Percentiles rank a stretch among this genome's conserved stretches.
Conservation (phyloP, 441 rosid genomes). For the Populus hybrid region DNA sequence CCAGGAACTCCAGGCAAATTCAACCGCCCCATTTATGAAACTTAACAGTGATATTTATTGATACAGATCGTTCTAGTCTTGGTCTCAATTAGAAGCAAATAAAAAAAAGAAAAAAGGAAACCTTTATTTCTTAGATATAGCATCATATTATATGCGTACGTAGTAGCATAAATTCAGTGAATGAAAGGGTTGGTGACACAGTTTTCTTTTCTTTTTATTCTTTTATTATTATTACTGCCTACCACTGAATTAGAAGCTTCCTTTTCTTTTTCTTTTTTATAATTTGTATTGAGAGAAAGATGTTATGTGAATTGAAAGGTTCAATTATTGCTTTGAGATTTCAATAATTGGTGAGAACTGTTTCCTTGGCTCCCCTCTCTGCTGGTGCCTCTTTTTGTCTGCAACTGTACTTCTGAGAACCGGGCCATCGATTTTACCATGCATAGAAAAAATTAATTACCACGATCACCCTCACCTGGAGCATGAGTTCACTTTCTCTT, state of each 20-base stretch:
- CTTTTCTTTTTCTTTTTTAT: background rate
- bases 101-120: background rate
- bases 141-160: too few relatives aligned
- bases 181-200: too few relatives aligned
- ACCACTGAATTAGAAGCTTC: background rate
- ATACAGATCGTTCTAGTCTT: background rate
- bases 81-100: too few relatives aligned
- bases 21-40: background rate
- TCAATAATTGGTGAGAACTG: constrained; percentile 39
- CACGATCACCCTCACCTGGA: background rate
- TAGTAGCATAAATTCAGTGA: too few relatives aligned
- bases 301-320: constrained; percentile 18
- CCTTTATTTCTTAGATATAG: too few relatives aligned
- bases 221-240: too few relatives aligned
- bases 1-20: constrained; percentile 78
- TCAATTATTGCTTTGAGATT: constrained; percentile 41
- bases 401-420: background rate
- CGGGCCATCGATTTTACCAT: constrained; percentile 3
- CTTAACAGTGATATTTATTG: background rate
- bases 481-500: background rate
- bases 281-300: background rate
- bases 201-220: too few relatives aligned
- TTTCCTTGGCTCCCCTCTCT: background rate
- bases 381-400: too few relatives aligned
- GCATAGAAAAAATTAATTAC: background rate